These are phyloP conservation scores for Helotiales sp. DNA, from an alignment of 2,329 filamentous ascomycete species.

Conservation along the genomic window DNA sequence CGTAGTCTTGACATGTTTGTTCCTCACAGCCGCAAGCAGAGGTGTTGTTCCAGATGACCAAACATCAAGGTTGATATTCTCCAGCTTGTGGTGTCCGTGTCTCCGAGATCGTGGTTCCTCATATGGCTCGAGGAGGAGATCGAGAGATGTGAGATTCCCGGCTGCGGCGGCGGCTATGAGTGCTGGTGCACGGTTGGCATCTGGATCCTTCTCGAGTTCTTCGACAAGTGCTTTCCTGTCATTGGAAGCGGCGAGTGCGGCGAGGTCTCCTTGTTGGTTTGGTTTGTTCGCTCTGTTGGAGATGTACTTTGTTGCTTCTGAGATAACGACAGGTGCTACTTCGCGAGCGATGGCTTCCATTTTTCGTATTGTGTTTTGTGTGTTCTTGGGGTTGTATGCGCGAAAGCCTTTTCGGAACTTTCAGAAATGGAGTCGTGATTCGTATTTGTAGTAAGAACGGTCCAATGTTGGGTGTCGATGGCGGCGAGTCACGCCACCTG, in stretches of 20 bases:
- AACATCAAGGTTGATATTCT: conserved; percentile 10
- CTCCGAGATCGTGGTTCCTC: neutral
- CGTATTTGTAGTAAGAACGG: too few relatives aligned
- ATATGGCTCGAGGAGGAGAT: conserved; percentile 19
- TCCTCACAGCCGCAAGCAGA: conserved; percentile 21
- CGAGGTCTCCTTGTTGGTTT: conserved; percentile 13
- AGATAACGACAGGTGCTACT: neutral
- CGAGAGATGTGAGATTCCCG: conserved; percentile 17
- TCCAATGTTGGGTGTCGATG: neutral
- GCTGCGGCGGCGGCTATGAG: conserved; percentile 17
- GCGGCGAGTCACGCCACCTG: neutral
- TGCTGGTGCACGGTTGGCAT: conserved; percentile 17
- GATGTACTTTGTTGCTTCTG: conserved; percentile 15
- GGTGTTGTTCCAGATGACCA: conserved; percentile 20
- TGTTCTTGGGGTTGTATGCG: too few relatives aligned
- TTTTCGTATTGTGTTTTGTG: neutral
- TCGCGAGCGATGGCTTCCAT: neutral
- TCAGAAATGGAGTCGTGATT: too few relatives aligned
- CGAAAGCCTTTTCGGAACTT: too few relatives aligned
- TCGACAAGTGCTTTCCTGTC: conserved; percentile 3
- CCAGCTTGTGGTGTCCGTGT: neutral
- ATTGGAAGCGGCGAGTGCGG: conserved; percentile 9
- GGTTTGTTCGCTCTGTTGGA: conserved; percentile 5
- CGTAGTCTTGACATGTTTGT: conserved; percentile 20
- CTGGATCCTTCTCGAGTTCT: conserved; percentile 13